These are phyloP conservation scores for Boletus pseudo-olivaceus DNA, from an alignment of 768 basidiomycete species.

Conservation along the genomic window DNA sequence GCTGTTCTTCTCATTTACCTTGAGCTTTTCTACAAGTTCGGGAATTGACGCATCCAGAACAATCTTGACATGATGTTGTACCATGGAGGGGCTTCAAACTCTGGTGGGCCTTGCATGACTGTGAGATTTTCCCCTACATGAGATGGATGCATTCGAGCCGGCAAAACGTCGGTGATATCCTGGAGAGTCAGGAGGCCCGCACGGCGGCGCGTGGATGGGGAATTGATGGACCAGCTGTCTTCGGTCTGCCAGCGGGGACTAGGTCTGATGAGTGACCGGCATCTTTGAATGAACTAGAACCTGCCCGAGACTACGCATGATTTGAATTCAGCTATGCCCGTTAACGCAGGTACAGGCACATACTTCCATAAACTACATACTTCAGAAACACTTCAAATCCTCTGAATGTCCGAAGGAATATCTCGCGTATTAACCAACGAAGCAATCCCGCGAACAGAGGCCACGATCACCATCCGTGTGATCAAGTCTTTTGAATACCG, in stretches of 20 bases:
- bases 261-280: too few species aligned
- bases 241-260: too few species aligned
- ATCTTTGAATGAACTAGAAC: neutral
- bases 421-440: slow-evolving; percentile 58
- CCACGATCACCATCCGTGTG: slow-evolving; percentile 85
- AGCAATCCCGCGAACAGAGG: slow-evolving; percentile 63
- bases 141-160: neutral
- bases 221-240: too few species aligned
- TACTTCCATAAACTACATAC: neutral
- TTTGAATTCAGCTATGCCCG: neutral
- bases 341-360: neutral
- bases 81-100: neutral
- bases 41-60: neutral
- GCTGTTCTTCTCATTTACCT: neutral
- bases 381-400: neutral
- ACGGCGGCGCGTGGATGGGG: neutral
- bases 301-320: neutral
- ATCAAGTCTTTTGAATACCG: slow-evolving; percentile 95
- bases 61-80: neutral
- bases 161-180: neutral
- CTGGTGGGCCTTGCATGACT: neutral
- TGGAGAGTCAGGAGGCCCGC: neutral
- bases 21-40: neutral
- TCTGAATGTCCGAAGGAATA: slow-evolving; percentile 33
- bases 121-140: neutral